Evolutionary conservation across 176 grass and related monocot species (phyloP), one percentile per base, ranked within the genome.

Genomic region (Oryza australiensis): DNA sequence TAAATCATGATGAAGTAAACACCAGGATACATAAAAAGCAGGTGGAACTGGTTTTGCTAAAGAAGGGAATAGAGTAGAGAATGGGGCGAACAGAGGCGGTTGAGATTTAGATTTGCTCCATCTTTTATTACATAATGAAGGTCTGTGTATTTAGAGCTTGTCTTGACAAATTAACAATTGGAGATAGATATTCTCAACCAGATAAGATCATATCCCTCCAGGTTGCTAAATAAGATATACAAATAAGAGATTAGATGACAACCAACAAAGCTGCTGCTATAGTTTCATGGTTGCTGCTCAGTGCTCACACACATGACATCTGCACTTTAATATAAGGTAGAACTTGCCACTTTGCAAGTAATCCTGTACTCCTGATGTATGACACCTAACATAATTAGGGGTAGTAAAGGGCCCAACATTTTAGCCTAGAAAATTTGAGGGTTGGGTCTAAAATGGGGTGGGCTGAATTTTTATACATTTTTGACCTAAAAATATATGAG

Each of bases 331-430:
- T 26, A 16, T 59, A 22, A 7, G 40, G 2, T 40, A 20, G 35
- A 66, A 66, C 2, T 66, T 82, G 35, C 45, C 38, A 59, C 59
- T 62, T 45, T 70, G 35, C 43, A 78, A 9, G n/a, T 63, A 68
- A 68, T 70, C 40, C 7, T 28, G 41, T 32, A 53, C 49, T 63
- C 7, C 66, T 65, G 40, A 63, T 71, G 38, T 51, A 45, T 70
- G 32, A 12, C 12, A 62, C 26, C 37, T 73, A 72, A 20, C 23
- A 64, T 53, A 71, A 29, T 49, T 3, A 37, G 7, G 35, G 35
- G 6, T 37, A 7, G 35, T 37, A 37, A 37, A 37, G 35, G 35
- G 35, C 35, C 35, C 35, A 37, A 37, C 35, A 1, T 37, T 37
- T 37, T 37, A 37, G 35, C 35, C 35, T 37, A 37, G 35, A 37